These are phyloP conservation scores for Lentinula novae-zelandiae DNA, from an alignment of 1,284 basidiomycete species.

Conservation along the genomic window DNA sequence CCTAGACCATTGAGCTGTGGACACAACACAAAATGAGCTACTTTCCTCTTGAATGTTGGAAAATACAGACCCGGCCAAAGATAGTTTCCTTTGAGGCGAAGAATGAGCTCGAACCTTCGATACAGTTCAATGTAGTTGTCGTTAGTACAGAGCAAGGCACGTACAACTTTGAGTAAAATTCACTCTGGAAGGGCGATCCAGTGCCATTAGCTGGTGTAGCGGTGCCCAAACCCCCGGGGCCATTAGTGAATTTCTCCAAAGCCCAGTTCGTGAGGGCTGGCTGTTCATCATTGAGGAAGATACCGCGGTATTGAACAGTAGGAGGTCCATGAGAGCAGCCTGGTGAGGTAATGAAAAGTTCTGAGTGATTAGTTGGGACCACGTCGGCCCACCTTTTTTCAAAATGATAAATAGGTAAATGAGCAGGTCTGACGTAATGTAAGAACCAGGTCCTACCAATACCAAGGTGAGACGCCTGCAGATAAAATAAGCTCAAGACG, in stretches of 20 bases:
- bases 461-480: constrained; percentile 61
- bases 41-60: background rate
- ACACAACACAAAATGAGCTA: constrained; percentile 2
- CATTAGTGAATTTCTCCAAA: constrained; percentile 15
- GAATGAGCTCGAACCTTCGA: constrained; percentile 58
- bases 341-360: constrained; percentile 45
- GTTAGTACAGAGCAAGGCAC: constrained; percentile 2
- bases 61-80: constrained; percentile 54
- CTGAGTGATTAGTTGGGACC: constrained; percentile 45
- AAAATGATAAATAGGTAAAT: background rate
- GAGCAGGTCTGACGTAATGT: background rate
- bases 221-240: constrained; percentile 26
- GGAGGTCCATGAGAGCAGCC: constrained; percentile 64
- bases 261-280: constrained; percentile 35
- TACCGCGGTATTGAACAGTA: constrained; percentile 68
- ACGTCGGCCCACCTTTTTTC: constrained; percentile 64
- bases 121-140: background rate
- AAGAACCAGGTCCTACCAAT: constrained; percentile 41
- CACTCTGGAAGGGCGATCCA: background rate
- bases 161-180: constrained; percentile 7
- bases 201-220: constrained; percentile 48
- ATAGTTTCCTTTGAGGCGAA: constrained; percentile 69
- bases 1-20: constrained; percentile 43
- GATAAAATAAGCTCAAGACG: background rate
- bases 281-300: constrained; percentile 64